Evolutionary conservation across 2,329 filamentous ascomycete species (phyloP), one percentile per base, ranked within the genome.

Genomic region (Emergomyces pasteurianus): DNA sequence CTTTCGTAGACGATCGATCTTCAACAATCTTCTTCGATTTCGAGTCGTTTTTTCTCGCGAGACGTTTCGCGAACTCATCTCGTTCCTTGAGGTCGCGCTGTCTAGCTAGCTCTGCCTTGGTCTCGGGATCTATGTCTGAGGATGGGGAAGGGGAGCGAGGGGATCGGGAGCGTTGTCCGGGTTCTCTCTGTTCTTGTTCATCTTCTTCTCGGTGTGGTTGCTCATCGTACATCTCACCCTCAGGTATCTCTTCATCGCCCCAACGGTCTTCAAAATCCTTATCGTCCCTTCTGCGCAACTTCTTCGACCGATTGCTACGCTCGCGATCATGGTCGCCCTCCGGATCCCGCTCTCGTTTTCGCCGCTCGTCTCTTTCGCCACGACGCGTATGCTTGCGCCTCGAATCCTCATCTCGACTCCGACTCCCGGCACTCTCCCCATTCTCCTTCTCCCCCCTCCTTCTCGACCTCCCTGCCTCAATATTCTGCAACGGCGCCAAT

Each of bases 31-130:
- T 89, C 72, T 88, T 91, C 0, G 86, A 85, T 56, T 82, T 84
- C 21, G 82, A 82, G 23, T 84, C 81, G 68, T 94, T 88, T 69
- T 88, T 89, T 52, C 85, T 84, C 54, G 83, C 85, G 60, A 95
- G 72, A 16, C 90, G 80, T 67, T 86, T 86, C n/a, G 89, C 84
- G 65, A 95, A 92, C 21, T 88, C 89, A 63, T 92, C 87, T 47
- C 88, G 81, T 70, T 95, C 90, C 64, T 83, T 83, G 23, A 86
- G 80, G 70, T 95, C 90, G 61, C 81, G 82, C 67, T 84, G 76
- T 53, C 84, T 78, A 47, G 83, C 83, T 42, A 78, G 73, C 66
- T 88, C 84, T 58, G 80, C 78, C 59, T 76, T 79, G 2, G 81
- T 80, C 18, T 82, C 82, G 16, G 88, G 85, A 23, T 86, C 86